Percentiles rank a stretch among this genome's conserved stretches.
Evolutionary conservation across 2,329 filamentous ascomycete species (phyloP).

Genomic region (Calonectria leucothoes): DNA sequence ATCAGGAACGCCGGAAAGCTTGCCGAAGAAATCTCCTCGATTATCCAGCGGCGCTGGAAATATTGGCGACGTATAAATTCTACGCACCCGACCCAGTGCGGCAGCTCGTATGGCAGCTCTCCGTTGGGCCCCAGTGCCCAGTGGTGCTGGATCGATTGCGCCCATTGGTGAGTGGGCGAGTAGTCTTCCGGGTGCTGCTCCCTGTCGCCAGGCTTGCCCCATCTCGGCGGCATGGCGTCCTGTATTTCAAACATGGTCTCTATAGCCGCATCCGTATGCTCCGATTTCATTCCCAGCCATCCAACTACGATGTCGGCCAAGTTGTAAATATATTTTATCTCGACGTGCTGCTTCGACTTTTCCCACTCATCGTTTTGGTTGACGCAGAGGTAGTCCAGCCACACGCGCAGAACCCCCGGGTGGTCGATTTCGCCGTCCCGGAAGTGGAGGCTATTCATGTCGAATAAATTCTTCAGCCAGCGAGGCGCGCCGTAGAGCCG

Average conservation of each 20-base stretch:
- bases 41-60: constrained; percentile 51
- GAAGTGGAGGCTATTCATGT: not conserved
- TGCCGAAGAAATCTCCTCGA: constrained; percentile 50
- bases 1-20: constrained; percentile 46
- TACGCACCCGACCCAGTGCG: constrained; percentile 35
- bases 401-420: constrained; percentile 39
- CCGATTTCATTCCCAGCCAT: constrained; percentile 45
- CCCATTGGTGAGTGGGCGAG: constrained; percentile 46
- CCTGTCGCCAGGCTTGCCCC: constrained; percentile 48
- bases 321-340: constrained; percentile 45
- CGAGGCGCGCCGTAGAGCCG: constrained; percentile 17
- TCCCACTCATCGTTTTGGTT: constrained; percentile 42
- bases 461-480: constrained; percentile 27
- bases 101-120: constrained; percentile 33
- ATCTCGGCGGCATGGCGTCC: constrained; percentile 46
- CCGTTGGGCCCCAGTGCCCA: constrained; percentile 33
- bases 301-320: constrained; percentile 47
- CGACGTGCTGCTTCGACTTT: constrained; percentile 40
- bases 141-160: constrained; percentile 41
- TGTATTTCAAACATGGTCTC: constrained; percentile 43
- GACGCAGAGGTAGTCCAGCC: constrained; percentile 47
- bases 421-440: constrained; percentile 26
- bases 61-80: constrained; percentile 47
- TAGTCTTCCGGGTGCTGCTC: constrained; percentile 49
- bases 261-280: constrained; percentile 42